Percentiles rank a stretch among this genome's conserved stretches.
These are phyloP conservation scores for Neonectria sp. DNA, from an alignment of 2,329 filamentous ascomycete genomes.

Conservation along the genomic window DNA sequence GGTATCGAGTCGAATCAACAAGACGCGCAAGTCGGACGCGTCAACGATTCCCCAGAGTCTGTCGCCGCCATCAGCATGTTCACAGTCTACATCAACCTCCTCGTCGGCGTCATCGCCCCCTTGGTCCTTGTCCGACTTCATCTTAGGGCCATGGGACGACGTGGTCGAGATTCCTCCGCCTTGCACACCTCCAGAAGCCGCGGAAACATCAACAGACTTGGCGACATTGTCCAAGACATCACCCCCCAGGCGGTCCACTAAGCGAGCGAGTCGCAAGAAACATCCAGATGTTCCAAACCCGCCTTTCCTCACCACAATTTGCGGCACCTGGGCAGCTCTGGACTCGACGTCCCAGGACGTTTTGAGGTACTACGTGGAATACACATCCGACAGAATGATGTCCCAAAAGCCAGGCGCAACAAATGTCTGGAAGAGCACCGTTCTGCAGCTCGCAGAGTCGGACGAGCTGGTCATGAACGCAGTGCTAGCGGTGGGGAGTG, in stretches of 20 bases:
- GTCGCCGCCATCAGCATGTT: not conserved
- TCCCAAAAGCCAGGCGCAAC: not conserved
- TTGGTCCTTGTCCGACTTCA: not conserved
- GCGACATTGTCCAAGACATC: not conserved
- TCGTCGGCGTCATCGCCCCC: not conserved
- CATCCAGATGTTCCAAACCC: not conserved
- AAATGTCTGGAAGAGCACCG: not conserved
- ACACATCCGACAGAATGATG: not conserved
- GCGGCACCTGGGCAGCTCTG: not conserved
- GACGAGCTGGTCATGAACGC: not conserved
- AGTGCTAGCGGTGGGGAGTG: not conserved
- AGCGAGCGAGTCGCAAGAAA: not conserved
- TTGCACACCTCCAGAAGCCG: not conserved
- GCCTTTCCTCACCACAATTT: not conserved
- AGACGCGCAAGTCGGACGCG: not conserved
- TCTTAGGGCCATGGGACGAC: not conserved
- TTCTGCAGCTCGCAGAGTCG: not conserved
- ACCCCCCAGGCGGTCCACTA: not conserved
- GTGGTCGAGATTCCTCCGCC: not conserved
- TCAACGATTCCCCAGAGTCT: not conserved
- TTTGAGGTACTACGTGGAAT: not conserved
- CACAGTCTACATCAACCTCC: not conserved
- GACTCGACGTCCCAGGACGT: not conserved
- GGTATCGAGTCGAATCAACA: not conserved
- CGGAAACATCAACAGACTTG: not conserved